These are phyloP conservation scores for Nissolia schottii DNA, from an alignment of 306 rosid species.

Conservation along the genomic window DNA sequence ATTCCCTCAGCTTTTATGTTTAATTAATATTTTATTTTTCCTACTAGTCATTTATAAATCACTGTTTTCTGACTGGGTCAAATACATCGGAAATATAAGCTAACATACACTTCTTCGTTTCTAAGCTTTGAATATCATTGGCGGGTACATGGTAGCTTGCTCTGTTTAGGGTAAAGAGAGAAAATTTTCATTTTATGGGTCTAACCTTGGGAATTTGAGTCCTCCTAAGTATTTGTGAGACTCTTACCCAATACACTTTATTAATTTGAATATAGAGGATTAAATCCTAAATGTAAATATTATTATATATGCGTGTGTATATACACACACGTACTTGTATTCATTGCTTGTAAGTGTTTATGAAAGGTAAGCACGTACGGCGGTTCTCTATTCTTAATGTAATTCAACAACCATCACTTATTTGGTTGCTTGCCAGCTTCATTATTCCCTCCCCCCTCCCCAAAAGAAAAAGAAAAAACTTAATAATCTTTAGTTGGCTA, in stretches of 20 bases:
- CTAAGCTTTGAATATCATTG: neutral
- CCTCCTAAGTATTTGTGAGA: too few species aligned
- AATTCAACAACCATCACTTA: constrained; percentile 60
- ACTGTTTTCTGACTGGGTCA: constrained; percentile 6
- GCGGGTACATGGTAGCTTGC: neutral
- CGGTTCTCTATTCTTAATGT: constrained; percentile 32
- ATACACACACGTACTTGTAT: constrained; percentile 3
- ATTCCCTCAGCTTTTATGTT: constrained; percentile 2
- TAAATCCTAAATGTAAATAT: neutral
- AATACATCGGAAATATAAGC: neutral
- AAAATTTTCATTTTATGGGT: neutral
- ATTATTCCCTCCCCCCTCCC: too few species aligned
- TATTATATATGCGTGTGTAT: neutral
- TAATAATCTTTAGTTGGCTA: neutral
- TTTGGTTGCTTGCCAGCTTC: constrained; percentile 76
- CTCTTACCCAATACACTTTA: too few species aligned
- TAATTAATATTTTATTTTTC: neutral
- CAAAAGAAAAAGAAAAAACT: neutral
- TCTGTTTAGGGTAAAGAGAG: neutral
- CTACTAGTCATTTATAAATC: neutral
- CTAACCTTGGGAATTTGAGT: too few species aligned
- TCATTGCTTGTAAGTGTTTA: constrained; percentile 8
- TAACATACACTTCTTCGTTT: neutral
- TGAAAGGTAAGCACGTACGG: constrained; percentile 18
- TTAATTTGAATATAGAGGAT: too few species aligned